A percentile compares a stretch with the other conserved stretches of the same genome.
These are phyloP conservation scores for Chloropicon primus DNA, from an alignment of 139 green algal species.

Conservation along the genomic window DNA sequence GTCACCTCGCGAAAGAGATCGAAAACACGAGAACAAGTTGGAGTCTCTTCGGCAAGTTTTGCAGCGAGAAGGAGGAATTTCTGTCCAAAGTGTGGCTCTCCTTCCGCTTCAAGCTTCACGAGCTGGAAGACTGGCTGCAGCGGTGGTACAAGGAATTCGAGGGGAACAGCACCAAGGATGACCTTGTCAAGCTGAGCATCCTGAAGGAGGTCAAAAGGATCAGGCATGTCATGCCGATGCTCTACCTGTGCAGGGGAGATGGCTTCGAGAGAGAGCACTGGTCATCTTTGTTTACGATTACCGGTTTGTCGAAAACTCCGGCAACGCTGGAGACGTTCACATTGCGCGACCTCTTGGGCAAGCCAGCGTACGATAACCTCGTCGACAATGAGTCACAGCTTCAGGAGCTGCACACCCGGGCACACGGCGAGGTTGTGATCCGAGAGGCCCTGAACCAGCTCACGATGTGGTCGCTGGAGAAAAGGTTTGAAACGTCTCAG, in stretches of 20 bases:
- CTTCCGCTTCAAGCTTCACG: slow-evolving; percentile 40
- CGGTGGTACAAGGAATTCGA: slow-evolving; percentile 43
- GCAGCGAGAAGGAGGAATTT: slow-evolving; percentile 42
- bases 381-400: slow-evolving; percentile 33
- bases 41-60: slow-evolving; percentile 29
- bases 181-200: slow-evolving; percentile 42
- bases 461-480: slow-evolving; percentile 54
- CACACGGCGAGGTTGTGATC: slow-evolving; percentile 54
- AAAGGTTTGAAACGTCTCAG: slow-evolving; percentile 38
- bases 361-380: slow-evolving; percentile 33
- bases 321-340: slow-evolving; percentile 50
- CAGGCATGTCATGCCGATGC: slow-evolving; percentile 24
- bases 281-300: slow-evolving; percentile 50
- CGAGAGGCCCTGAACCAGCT: slow-evolving; percentile 64
- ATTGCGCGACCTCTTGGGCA: slow-evolving; percentile 52
- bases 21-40: slow-evolving; percentile 20
- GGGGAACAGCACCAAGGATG: slow-evolving; percentile 20
- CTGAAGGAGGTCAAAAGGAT: slow-evolving; percentile 41
- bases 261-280: slow-evolving; percentile 64
- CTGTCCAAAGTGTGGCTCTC: slow-evolving; percentile 48
- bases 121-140: slow-evolving; percentile 64
- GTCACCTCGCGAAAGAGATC: slow-evolving; percentile 40
- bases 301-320: slow-evolving; percentile 37
- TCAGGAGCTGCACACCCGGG: slow-evolving; percentile 49
- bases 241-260: slow-evolving; percentile 49